A percentile compares a stretch with the other conserved stretches of the same genome.
Evolutionary conservation across 2,329 filamentous ascomycete genomes (phyloP).

Genomic region (Plenodomus tracheiphilus): DNA sequence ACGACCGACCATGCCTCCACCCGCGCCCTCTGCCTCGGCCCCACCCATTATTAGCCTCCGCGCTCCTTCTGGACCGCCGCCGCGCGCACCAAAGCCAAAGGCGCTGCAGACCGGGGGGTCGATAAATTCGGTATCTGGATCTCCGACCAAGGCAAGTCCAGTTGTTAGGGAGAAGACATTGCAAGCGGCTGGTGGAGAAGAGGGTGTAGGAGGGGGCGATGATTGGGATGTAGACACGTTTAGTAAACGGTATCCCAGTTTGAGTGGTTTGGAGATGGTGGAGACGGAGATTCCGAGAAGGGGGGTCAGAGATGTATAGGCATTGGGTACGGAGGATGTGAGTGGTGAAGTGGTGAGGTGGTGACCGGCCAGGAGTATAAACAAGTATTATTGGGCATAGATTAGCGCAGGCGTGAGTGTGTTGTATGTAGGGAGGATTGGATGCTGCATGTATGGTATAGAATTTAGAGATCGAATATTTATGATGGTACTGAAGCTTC

Average conservation of each 20-base stretch:
- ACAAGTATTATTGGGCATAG: no score
- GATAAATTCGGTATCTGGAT: slow-evolving; percentile 6
- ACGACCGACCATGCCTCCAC: slow-evolving; percentile 26
- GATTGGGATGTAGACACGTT: slow-evolving; percentile 70
- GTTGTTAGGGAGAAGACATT: slow-evolving; percentile 28
- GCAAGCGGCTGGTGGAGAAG: slow-evolving; percentile 6
- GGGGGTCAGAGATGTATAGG: slow-evolving; percentile 25
- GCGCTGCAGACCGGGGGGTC: slow-evolving; percentile 56
- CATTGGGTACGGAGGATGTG: neutral
- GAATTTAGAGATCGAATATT: no score
- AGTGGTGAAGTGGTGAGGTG: neutral
- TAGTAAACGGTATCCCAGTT: slow-evolving; percentile 81
- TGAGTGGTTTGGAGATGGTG: slow-evolving; percentile 86
- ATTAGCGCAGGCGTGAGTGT: no score
- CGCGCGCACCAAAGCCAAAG: slow-evolving; percentile 63
- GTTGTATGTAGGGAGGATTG: no score
- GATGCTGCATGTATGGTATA: no score
- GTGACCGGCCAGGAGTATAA: no score
- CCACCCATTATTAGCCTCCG: slow-evolving; percentile 37
- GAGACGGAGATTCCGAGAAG: slow-evolving; percentile 61
- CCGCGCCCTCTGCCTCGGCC: slow-evolving; percentile 35
- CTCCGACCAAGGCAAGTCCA: slow-evolving; percentile 12
- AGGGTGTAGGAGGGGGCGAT: slow-evolving; percentile 54
- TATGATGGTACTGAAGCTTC: no score
- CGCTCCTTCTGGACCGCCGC: slow-evolving; percentile 43